Evolutionary conservation across 768 basidiomycete genomes (phyloP), one percentile per base, ranked within the genome.

Genomic region (Pleurotus cornucopiae): DNA sequence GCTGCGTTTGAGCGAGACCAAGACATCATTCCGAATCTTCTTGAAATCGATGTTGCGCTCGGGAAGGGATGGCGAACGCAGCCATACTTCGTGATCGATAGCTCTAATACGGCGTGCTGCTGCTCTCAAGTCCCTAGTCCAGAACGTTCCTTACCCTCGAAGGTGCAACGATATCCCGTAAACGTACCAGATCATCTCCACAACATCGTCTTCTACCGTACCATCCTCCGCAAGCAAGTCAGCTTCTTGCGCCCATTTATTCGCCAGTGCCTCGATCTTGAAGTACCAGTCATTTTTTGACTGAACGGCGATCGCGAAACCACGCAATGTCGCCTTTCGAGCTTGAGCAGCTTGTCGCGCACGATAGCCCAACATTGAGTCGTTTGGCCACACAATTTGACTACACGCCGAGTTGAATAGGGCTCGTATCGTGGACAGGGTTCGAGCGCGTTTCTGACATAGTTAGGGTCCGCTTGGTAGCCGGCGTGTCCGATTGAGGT

Each of bases 161-260:
- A 37, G 9, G 3, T 2, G 13, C n/a, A 37, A 9, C 13, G 14
- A 30, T 14, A 3, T 14, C 9, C 14, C 41, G 21, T 25, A 1
- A 11, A 14, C 49, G 6, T 18, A 57, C 49, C 49, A 26, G 6
- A 57, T 37, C 18, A 23, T 16, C 43, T 43, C 39, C 6, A 39
- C 37, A 18, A 57, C 23, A 21, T 38, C 51, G 9, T 39, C 11
- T 26, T 26, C 56, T 21, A 40, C 16, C 30, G 11, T 26, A 14
- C 21, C 23, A 6, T 23, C 49, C 5, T 16, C 38, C 30, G 12
- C 9, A 4, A 57, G 21, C 13, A 53, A 37, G 9, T 41, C 47
- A 4, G 49, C 54, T 39, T 57, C 53, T 20, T 25, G 14, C n/a
- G 49, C 57, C 57, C 57, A 57, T 55, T 53, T 57, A 21, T 40